phyloP scores from a whole-genome alignment of 768 basidiomycete species.

The Tylopilus subfusipes region DNA sequence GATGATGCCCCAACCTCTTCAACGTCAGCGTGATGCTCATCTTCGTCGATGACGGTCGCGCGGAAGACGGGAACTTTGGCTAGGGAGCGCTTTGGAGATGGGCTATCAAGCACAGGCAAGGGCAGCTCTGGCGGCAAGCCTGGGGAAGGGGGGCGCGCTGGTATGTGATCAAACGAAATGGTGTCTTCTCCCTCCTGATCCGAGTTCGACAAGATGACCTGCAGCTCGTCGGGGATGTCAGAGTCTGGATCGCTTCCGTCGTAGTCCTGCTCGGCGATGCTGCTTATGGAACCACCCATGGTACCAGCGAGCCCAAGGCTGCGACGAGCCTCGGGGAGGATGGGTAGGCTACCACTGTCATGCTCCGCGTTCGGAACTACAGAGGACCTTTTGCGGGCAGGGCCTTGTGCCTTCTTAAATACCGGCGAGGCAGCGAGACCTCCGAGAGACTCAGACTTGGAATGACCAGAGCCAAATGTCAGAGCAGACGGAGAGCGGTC shows the following conservation, averaged over 20 bases:
- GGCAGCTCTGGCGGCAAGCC: slow-evolving; percentile 43
- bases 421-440: slow-evolving; percentile 31
- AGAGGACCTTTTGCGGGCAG: slow-evolving; percentile 25
- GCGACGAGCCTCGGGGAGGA: slow-evolving; percentile 49
- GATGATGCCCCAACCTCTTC: slow-evolving; percentile 43
- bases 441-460: slow-evolving; percentile 27
- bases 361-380: slow-evolving; percentile 14
- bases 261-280: slow-evolving; percentile 42
- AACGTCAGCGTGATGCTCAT: slow-evolving; percentile 37
- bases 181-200: slow-evolving; percentile 42
- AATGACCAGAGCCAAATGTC: slow-evolving; percentile 37
- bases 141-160: slow-evolving; percentile 28
- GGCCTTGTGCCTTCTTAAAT: slow-evolving; percentile 30
- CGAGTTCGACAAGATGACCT: slow-evolving; percentile 51
- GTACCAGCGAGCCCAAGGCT: slow-evolving; percentile 65
- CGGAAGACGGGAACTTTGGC: slow-evolving; percentile 39
- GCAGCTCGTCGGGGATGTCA: slow-evolving; percentile 79
- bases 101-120: slow-evolving; percentile 29
- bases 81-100: slow-evolving; percentile 7
- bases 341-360: slow-evolving; percentile 32
- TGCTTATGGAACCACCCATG: slow-evolving; percentile 57
- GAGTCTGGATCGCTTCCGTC: slow-evolving; percentile 66
- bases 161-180: slow-evolving; percentile 26
- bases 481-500: slow-evolving; percentile 31
- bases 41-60: slow-evolving; percentile 44